Evolutionary conservation across 1,139 yeast genomes (phyloP).

Genomic region (Suhomyces panamericanus): DNA sequence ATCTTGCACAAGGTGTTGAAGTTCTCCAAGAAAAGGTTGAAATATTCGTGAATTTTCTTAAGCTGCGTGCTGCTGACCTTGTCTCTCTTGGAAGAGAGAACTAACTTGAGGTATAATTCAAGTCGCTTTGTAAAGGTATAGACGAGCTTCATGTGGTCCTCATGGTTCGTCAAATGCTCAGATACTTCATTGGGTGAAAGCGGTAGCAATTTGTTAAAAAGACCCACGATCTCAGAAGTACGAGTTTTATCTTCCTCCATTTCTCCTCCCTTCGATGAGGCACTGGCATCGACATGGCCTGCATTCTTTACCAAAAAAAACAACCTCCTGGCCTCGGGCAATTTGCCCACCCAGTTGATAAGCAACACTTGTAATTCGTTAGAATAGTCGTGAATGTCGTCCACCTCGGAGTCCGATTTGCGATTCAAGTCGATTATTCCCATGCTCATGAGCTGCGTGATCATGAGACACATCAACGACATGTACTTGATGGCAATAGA

Average conservation of each 20-base stretch:
- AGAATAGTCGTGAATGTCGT: conserved; percentile 45
- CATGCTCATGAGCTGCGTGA: conserved; percentile 47
- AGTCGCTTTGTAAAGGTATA: conserved; percentile 16
- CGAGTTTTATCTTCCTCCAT: neutral
- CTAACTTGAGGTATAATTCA: conserved; percentile 14
- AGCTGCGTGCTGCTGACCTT: neutral
- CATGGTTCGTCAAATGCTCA: conserved; percentile 21
- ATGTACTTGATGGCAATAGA: conserved; percentile 52
- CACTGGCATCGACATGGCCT: conserved; percentile 14
- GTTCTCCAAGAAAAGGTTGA: conserved; percentile 26
- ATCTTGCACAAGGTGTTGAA: conserved; percentile 35
- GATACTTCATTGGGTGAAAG: conserved; percentile 15
- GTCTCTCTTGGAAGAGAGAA: conserved; percentile 3
- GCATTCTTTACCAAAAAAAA: conserved; percentile 35
- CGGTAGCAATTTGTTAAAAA: conserved; percentile 11
- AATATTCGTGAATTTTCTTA: conserved; percentile 17
- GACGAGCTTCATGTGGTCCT: conserved; percentile 9
- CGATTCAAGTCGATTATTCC: conserved; percentile 44
- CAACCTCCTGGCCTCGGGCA: conserved; percentile 42
- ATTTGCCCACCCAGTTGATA: conserved; percentile 60
- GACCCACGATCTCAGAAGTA: neutral
- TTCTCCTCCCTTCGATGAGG: conserved; percentile 4
- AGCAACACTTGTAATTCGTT: conserved; percentile 58
- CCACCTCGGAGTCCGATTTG: conserved; percentile 6
- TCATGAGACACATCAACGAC: conserved; percentile 60